Percentiles rank a stretch among this genome's conserved stretches.
phyloP scores from a whole-genome alignment of 2,329 filamentous ascomycete species.

The Botrytis aclada region DNA sequence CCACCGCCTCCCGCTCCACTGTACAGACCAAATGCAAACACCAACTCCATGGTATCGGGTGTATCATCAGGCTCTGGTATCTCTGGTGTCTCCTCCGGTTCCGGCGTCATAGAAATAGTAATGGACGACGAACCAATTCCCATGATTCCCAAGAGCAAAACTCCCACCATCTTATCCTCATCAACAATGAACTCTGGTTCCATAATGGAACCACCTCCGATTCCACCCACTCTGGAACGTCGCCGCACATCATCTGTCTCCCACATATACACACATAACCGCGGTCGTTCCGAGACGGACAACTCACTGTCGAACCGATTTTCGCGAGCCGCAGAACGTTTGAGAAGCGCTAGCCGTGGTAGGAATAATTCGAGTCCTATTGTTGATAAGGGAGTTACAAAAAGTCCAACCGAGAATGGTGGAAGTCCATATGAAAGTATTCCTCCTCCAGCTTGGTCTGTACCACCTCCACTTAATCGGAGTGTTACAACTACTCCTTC shows the following conservation, averaged over 20 bases:
- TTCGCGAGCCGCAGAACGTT: conserved; percentile 56
- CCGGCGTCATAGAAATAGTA: conserved; percentile 63
- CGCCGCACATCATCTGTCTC: conserved; percentile 26
- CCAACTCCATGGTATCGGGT: conserved; percentile 35
- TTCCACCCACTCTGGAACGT: conserved; percentile 43
- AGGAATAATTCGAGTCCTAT: conserved; percentile 40
- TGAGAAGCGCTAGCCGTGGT: conserved; percentile 58
- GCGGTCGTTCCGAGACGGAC: conserved; percentile 55
- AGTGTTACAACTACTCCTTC: conserved; percentile 21
- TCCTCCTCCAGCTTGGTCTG: conserved; percentile 25
- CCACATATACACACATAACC: conserved; percentile 45
- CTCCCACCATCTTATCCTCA: not conserved
- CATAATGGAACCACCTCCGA: conserved; percentile 23
- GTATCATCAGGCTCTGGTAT: conserved; percentile 33
- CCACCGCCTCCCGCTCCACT: conserved; percentile 61
- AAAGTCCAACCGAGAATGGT: conserved; percentile 30
- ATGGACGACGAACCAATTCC: conserved; percentile 48
- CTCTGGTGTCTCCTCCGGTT: conserved; percentile 42
- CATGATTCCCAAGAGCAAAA: conserved; percentile 15
- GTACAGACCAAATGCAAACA: conserved; percentile 41
- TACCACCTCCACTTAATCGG: conserved; percentile 18
- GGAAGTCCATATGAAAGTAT: conserved; percentile 38
- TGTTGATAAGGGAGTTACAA: conserved; percentile 25
- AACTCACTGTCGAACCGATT: conserved; percentile 52
- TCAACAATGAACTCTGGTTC: not conserved